Conservation (phyloP, 2,329 filamentous ascomycete species). For the Xylaria sp. region DNA sequence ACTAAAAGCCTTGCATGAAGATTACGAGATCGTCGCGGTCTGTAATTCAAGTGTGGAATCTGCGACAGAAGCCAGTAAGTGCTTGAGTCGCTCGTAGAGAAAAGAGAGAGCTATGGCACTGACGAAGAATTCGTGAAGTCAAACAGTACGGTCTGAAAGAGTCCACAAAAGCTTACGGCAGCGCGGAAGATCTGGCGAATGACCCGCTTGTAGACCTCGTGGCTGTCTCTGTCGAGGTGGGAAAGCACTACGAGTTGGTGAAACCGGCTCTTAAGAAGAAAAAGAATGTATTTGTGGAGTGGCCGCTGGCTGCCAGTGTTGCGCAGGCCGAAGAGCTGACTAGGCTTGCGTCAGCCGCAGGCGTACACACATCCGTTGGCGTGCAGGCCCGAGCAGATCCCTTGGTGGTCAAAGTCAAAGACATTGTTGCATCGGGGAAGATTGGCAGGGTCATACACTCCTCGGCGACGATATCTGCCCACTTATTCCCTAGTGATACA, state of each 20-base stretch:
- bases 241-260: slow-evolving; percentile 48
- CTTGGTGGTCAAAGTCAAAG: slow-evolving; percentile 47
- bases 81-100: background rate
- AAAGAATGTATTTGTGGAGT: slow-evolving; percentile 57
- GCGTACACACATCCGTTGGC: slow-evolving; percentile 52
- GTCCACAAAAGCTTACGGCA: slow-evolving; percentile 47
- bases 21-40: slow-evolving; percentile 56
- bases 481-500: slow-evolving; percentile 9
- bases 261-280: slow-evolving; percentile 50
- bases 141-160: slow-evolving; percentile 45
- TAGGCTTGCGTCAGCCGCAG: slow-evolving; percentile 46
- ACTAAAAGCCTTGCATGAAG: slow-evolving; percentile 37
- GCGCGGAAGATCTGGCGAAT: slow-evolving; percentile 48
- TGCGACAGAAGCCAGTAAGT: slow-evolving; percentile 46
- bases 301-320: slow-evolving; percentile 51
- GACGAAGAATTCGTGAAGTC: slow-evolving; percentile 33
- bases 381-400: slow-evolving; percentile 52
- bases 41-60: slow-evolving; percentile 53
- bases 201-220: slow-evolving; percentile 55
- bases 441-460: slow-evolving; percentile 51
- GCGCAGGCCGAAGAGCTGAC: slow-evolving; percentile 50
- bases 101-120: background rate
- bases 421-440: slow-evolving; percentile 48
- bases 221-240: slow-evolving; percentile 51
- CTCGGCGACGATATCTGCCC: slow-evolving; percentile 30